phyloP scores from a whole-genome alignment of 306 rosid genomes.

The Cucumis sativus region Cucumber_9930_V3 NC_026657.2:26469501-26470000 shows the following conservation, averaged over 20 bases:
- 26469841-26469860: constrained; percentile 87
- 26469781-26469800: background rate
- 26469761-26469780: background rate
- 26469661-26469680: background rate
- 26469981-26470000: constrained; percentile 5
- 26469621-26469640: background rate
- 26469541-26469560: background rate
- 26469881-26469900: constrained; percentile 93
- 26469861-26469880: constrained; percentile 71
- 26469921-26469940: constrained; percentile 73
- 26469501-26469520: background rate
- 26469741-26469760: background rate
- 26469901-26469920: constrained; percentile 84
- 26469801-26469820: constrained; percentile 32
- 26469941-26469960: constrained; percentile 75
- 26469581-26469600: background rate
- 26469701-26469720: background rate
- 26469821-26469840: constrained; percentile 82
- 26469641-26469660: background rate
- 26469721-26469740: background rate
- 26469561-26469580: background rate
- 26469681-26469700: background rate
- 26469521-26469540: background rate
- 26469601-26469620: background rate
- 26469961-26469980: constrained; percentile 61